Evolutionary conservation across 2,329 filamentous ascomycete genomes (phyloP).

Genomic region (Penicillium sp.): DNA sequence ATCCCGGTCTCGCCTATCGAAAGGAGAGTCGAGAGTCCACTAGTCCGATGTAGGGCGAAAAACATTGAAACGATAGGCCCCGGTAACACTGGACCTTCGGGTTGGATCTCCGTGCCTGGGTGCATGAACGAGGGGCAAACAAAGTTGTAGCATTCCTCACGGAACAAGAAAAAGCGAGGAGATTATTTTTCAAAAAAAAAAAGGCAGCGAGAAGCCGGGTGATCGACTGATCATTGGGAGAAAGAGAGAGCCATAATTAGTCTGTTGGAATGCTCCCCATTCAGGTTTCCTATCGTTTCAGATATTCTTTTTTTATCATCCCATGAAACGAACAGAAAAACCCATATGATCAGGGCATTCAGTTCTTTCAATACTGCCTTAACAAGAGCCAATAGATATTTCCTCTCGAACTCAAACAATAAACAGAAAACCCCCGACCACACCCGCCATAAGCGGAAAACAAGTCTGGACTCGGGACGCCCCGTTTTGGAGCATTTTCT

Average conservation of each 20-base stretch:
- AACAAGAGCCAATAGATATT: neutral
- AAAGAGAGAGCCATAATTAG: neutral
- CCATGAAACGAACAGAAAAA: neutral
- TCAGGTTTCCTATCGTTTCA: neutral
- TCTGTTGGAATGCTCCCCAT: neutral
- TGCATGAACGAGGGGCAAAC: slow-evolving; percentile 24
- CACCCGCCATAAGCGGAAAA: slow-evolving; percentile 17
- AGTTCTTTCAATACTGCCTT: neutral
- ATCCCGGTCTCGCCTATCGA: slow-evolving; percentile 1
- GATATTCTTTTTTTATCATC: slow-evolving; percentile 3
- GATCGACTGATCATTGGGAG: slow-evolving; percentile 8
- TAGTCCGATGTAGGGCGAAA: slow-evolving; percentile 3
- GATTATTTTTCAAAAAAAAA: no score
- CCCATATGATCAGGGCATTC: neutral
- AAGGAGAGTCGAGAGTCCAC: slow-evolving; percentile 3
- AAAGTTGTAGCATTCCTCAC: slow-evolving; percentile 17
- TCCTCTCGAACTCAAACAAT: neutral
- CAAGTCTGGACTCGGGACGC: slow-evolving; percentile 21
- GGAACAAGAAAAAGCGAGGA: neutral
- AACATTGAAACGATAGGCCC: neutral
- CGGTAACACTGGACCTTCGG: slow-evolving; percentile 6
- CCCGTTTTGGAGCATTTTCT: slow-evolving; percentile 15
- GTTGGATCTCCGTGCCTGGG: slow-evolving; percentile 14
- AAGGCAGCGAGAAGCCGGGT: no score
- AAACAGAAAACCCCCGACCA: slow-evolving; percentile 11